Conservation (phyloP, 345 rosid genomes). For the Barbarea vulgaris region DNA sequence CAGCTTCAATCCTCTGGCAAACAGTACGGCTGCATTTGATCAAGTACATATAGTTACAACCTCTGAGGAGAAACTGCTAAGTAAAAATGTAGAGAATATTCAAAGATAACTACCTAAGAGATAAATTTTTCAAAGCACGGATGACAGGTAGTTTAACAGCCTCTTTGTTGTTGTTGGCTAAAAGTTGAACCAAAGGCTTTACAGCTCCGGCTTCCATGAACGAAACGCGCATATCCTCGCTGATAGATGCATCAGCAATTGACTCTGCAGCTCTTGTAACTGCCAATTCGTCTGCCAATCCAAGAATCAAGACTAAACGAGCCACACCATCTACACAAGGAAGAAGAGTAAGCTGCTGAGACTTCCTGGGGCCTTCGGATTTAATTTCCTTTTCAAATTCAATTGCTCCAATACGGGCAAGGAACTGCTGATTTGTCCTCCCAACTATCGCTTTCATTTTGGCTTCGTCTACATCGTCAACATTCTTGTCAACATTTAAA, state of each 20-base stretch:
- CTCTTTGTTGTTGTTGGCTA: constrained; percentile 57
- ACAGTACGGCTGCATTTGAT: constrained; percentile 58
- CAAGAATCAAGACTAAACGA: constrained; percentile 82
- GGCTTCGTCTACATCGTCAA: constrained; percentile 58
- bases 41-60: neutral
- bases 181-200: constrained; percentile 68
- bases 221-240: constrained; percentile 70
- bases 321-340: constrained; percentile 88
- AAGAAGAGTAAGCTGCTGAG: constrained; percentile 57
- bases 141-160: constrained; percentile 51
- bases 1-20: constrained; percentile 70
- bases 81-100: neutral
- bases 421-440: constrained; percentile 74
- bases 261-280: constrained; percentile 73
- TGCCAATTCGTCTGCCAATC: constrained; percentile 73
- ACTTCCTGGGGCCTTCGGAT: constrained; percentile 43
- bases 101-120: constrained; percentile 59
- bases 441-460: constrained; percentile 77
- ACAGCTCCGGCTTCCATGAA: constrained; percentile 91
- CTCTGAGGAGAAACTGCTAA: constrained; percentile 4
- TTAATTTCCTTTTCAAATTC: constrained; percentile 62
- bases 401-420: constrained; percentile 80
- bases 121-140: constrained; percentile 70
- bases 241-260: constrained; percentile 75
- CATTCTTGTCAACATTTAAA: constrained; percentile 50